Base-by-base conservation (phyloP, 2,329 filamentous ascomycete species). In the Neopestalotiopsis sp. region DNA sequence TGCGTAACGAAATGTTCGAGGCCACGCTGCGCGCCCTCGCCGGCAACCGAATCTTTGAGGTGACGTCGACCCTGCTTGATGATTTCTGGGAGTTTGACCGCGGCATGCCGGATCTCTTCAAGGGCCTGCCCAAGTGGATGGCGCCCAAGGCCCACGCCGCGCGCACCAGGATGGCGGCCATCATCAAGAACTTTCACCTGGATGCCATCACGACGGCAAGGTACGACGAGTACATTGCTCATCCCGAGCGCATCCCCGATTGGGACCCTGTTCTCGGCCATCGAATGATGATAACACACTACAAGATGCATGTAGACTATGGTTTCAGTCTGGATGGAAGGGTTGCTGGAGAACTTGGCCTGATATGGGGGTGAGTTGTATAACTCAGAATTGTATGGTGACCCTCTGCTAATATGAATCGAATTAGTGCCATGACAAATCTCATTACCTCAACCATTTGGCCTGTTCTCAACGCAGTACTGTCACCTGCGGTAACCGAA, bases 361-460 rank as follows among this genome's bases (percentile, higher is more conserved):
- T 61, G 24, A 28, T 67, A 2, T 49, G 66, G 52, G 52, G 30
- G 40, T 61, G 56, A 49, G 66, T 20, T 10, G 34, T 38, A 38
- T 38, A 6, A 6, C 10, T 38, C 6, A 38, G 24, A 38, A 38
- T 38, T 38, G 34, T 5, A 10, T 38, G 1, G 10, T 7, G 10
- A 10, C 10, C 34, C 34, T 38, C 34, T 7, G 34, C 34, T 38
- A 38, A 38, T 10, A 38, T 38, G 34, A 3, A 10, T 2, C 1
- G 10, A 38, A 38, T 38, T 38, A 38, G 34, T 1, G 34, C 34
- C 4, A 38, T 38, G 34, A 38, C 34, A 38, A 69, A 67, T 40
- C 49, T 69, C 28, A 69, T 67, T 28, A 65, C 65, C n/a, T 34
- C 63, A 4, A 52, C 61, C 17, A 28, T 64, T 10, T 68, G 67